Evolutionary conservation across 176 grass and related monocot genomes (phyloP).

Genomic region (Phoenix roebelenii): DNA sequence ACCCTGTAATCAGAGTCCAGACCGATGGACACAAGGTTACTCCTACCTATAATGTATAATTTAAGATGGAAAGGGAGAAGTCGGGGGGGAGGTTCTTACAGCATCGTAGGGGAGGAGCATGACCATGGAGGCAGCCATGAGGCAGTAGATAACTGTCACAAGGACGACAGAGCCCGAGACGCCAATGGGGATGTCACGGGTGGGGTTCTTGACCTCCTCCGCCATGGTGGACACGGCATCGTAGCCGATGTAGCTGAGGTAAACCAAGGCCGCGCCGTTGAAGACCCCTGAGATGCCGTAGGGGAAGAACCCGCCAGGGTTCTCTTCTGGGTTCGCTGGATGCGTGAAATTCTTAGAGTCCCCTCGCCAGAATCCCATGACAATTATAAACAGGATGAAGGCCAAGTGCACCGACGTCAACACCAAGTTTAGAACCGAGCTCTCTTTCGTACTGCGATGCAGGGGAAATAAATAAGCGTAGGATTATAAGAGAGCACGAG

Average conservation of each 20-base stretch:
- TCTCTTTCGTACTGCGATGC: slow-evolving; percentile 69
- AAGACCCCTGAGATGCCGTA: slow-evolving; percentile 63
- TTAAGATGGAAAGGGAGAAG: no score
- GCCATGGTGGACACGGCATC: slow-evolving; percentile 99
- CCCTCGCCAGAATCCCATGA: slow-evolving; percentile 65
- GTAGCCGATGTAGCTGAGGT: slow-evolving; percentile 98
- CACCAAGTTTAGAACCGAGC: slow-evolving; percentile 79
- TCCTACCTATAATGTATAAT: no score
- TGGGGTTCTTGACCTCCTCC: slow-evolving; percentile 70
- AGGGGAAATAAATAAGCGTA: no score
- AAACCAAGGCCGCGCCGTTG: slow-evolving; percentile 85
- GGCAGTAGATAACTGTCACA: slow-evolving; percentile 79
- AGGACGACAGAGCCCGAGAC: slow-evolving; percentile 78
- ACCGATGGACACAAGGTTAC: no score
- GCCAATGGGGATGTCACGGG: slow-evolving; percentile 77
- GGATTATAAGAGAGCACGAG: no score
- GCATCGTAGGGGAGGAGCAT: slow-evolving; percentile 96
- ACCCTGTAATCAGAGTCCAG: no score
- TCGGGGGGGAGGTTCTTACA: slow-evolving; percentile 19
- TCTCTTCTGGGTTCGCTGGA: slow-evolving; percentile 32
- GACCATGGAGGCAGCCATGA: slow-evolving; percentile 91
- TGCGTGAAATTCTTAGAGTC: slow-evolving; percentile 56
- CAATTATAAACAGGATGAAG: slow-evolving; percentile 91
- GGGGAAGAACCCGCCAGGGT: slow-evolving; percentile 67
- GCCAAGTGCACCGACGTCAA: slow-evolving; percentile 60